A percentile compares a stretch with the other conserved stretches of the same genome.
Evolutionary conservation across 495 filamentous ascomycete genomes (phyloP).

Genomic region (Cudoniella acicularis): DNA sequence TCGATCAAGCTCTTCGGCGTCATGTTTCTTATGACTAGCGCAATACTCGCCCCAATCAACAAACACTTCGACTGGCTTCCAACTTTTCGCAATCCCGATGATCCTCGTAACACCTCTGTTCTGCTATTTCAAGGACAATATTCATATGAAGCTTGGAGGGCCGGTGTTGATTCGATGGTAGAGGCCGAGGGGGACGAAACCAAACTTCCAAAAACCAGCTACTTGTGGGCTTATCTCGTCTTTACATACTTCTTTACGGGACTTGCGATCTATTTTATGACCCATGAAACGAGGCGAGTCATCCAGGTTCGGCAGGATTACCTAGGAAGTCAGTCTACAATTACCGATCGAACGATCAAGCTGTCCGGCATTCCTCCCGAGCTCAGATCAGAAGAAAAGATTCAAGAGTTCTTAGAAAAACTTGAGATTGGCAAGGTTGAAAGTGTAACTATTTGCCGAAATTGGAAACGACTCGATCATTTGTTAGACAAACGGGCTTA

Average conservation of each 20-base stretch:
- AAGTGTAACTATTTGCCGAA: slow-evolving; percentile 76
- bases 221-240: slow-evolving; percentile 89
- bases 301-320: slow-evolving; percentile 86
- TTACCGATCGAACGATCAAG: slow-evolving; percentile 90
- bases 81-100: slow-evolving; percentile 1
- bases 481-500: slow-evolving; percentile 64
- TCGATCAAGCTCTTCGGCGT: slow-evolving; percentile 76
- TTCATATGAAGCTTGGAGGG: slow-evolving; percentile 9
- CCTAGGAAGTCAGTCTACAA: slow-evolving; percentile 85
- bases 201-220: slow-evolving; percentile 37
- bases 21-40: slow-evolving; percentile 73
- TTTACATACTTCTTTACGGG: slow-evolving; percentile 90
- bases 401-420: slow-evolving; percentile 83
- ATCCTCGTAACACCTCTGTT: not conserved
- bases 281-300: slow-evolving; percentile 75
- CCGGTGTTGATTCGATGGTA: slow-evolving; percentile 7
- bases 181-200: slow-evolving; percentile 27
- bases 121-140: not conserved
- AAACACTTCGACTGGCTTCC: slow-evolving; percentile 46
- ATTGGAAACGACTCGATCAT: slow-evolving; percentile 81
- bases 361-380: slow-evolving; percentile 84
- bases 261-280: slow-evolving; percentile 76
- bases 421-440: slow-evolving; percentile 93
- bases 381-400: slow-evolving; percentile 72
- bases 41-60: slow-evolving; percentile 83